Evolutionary conservation across 2,329 filamentous ascomycete species (phyloP).

Genomic region (Verticillium nonalfalfae): DNA sequence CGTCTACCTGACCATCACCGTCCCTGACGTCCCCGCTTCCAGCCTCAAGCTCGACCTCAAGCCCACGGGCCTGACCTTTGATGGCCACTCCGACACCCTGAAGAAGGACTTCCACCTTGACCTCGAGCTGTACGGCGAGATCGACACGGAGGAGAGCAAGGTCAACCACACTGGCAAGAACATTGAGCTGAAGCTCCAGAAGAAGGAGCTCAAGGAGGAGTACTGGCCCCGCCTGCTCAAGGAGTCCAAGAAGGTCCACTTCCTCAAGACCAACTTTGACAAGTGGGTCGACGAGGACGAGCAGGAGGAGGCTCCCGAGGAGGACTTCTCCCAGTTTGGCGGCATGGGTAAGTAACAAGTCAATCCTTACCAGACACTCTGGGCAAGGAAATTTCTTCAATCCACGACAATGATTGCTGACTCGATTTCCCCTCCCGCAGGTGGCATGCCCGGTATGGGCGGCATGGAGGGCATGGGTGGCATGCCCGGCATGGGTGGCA

Average conservation of each 20-base stretch:
- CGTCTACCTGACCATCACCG: conserved; percentile 87
- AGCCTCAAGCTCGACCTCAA: conserved; percentile 80
- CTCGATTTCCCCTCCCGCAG: conserved; percentile 18
- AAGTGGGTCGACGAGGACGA: conserved; percentile 99
- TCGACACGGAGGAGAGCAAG: conserved; percentile 79
- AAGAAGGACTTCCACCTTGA: conserved; percentile 83
- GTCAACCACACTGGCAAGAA: conserved; percentile 83
- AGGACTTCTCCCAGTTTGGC: conserved; percentile 65
- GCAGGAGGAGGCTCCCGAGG: conserved; percentile 83
- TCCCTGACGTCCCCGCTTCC: conserved; percentile 72
- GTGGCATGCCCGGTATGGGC: conserved; percentile 49
- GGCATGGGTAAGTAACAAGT: conserved; percentile 51
- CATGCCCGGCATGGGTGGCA: conserved; percentile 40
- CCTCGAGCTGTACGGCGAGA: conserved; percentile 84
- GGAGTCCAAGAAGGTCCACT: conserved; percentile 84
- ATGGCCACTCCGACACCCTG: conserved; percentile 73
- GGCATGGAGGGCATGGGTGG: conserved; percentile 43
- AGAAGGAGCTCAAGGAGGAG: conserved; percentile 92
- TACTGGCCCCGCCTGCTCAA: conserved; percentile 96
- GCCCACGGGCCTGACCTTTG: conserved; percentile 71
- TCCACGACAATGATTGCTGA: not conserved
- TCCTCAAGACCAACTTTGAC: conserved; percentile 97
- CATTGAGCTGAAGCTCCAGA: conserved; percentile 84
- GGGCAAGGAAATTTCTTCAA: not conserved
- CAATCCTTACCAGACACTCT: conserved; percentile 1